These are phyloP conservation scores for Camellia lanceoleosa DNA, from an alignment of 148 eudicot species.

Conservation along the genomic window DNA sequence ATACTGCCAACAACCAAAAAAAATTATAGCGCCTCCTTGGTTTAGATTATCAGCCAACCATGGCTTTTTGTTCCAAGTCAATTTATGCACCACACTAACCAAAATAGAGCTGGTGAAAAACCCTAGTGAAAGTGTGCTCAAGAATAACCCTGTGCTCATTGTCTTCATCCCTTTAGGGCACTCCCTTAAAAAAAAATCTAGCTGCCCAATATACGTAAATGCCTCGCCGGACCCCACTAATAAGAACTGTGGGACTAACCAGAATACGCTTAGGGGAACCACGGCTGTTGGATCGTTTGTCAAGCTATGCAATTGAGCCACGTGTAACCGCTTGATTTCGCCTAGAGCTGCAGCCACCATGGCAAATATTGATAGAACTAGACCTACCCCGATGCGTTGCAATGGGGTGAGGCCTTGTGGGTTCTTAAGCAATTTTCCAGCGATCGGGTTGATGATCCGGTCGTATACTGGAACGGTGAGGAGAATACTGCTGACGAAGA, in stretches of 20 bases:
- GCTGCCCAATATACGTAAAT: constrained; percentile 44
- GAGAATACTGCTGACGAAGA: constrained; percentile 78
- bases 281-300: constrained; percentile 23
- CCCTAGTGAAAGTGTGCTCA: constrained; percentile 82
- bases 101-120: constrained; percentile 70
- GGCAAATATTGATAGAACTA: constrained; percentile 53
- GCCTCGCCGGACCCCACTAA: constrained; percentile 92
- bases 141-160: constrained; percentile 81
- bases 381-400: constrained; percentile 45
- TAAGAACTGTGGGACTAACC: constrained; percentile 58
- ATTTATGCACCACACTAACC: constrained; percentile 59
- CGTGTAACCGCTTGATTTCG: constrained; percentile 54
- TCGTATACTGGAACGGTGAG: constrained; percentile 73
- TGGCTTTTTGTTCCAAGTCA: constrained; percentile 44
- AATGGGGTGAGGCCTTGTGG: constrained; percentile 70
- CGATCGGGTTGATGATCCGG: constrained; percentile 43
- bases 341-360: constrained; percentile 69
- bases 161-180: constrained; percentile 98
- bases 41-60: constrained; percentile 90
- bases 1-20: constrained; percentile 65
- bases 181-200: constrained; percentile 62
- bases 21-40: constrained; percentile 66
- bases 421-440: constrained; percentile 36
- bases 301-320: constrained; percentile 33
- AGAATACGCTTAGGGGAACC: constrained; percentile 35